Evolutionary conservation across 176 grass and related monocot species (phyloP), one percentile per base, ranked within the genome.

Genomic region (Triticum dicoccoides): DNA sequence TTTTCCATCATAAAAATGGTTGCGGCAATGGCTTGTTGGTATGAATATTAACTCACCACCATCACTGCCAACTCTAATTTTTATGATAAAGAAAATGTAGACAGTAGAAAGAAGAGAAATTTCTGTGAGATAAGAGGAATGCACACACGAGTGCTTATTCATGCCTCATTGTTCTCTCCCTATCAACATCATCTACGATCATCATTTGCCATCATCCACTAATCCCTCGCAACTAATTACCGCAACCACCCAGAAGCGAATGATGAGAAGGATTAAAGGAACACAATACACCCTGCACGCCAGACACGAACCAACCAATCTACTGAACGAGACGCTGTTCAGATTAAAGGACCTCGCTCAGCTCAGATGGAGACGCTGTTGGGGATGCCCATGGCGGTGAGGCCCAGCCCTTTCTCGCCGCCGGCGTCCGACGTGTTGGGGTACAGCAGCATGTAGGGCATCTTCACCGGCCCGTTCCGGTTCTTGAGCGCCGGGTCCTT

Each of bases 291-390:
- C 51, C 24, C 5, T n/a, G 29, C 34, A 35, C 5, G 35, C 7
- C 9, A 10, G 34, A 73, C 35, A 73, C 23, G 23, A 42, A 44
- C 21, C 39, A 12, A 61, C 15, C 20, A 24, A 64, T 37, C 35
- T 37, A 76, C 27, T 7, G 54, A 21, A 59, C 29, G 29, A 29
- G 29, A 29, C 29, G 29, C 29, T 29, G 29, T 29, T 29, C 29
- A 29, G 29, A 29, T 29, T 29, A 6, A 21, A 59, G 64, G 9
- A 41, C 3, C 13, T 30, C 39, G 37, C 37, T 38, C 4, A 18
- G n/a, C 0, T 95, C 84, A 96, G 62, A 96, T 96, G 61, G 91
- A 93, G 73, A 90, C 73, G 77, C 94, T 96, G 83, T 96, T 96
- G 58, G 94, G 94, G 27, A 96, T 96, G 51, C 94, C 94, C 87